Conservation (phyloP, 2,329 filamentous ascomycete species). For the Didymella pomorum region DNA sequence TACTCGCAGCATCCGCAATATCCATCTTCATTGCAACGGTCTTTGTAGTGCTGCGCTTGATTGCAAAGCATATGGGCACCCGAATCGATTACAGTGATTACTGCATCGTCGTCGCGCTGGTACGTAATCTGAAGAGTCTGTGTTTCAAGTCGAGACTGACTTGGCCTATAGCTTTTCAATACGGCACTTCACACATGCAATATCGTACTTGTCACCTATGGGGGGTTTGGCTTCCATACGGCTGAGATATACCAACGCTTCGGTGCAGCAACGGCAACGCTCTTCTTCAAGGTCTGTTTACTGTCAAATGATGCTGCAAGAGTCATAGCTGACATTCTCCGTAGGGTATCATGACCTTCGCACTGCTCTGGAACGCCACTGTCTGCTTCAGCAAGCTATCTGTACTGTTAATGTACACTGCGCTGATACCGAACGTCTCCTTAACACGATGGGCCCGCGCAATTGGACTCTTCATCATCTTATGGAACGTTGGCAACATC, state of each 20-base stretch:
- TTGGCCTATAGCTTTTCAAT: slow-evolving; percentile 27
- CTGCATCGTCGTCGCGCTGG: slow-evolving; percentile 23
- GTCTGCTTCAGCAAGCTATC: slow-evolving; percentile 33
- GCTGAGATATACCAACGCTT: slow-evolving; percentile 27
- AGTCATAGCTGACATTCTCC: neutral
- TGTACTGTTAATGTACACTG: slow-evolving; percentile 30
- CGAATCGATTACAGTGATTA: slow-evolving; percentile 28
- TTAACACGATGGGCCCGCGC: slow-evolving; percentile 17
- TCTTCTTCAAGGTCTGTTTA: slow-evolving; percentile 32
- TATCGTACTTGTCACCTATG: slow-evolving; percentile 23
- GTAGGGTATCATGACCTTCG: slow-evolving; percentile 31
- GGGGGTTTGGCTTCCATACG: slow-evolving; percentile 32
- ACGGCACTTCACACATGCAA: slow-evolving; percentile 27
- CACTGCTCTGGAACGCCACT: slow-evolving; percentile 32
- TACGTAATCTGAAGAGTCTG: neutral
- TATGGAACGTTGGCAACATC: slow-evolving; percentile 26
- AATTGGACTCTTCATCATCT: slow-evolving; percentile 23
- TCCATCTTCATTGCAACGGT: slow-evolving; percentile 21
- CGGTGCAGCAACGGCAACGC: slow-evolving; percentile 20
- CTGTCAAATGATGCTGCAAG: neutral
- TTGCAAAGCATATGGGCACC: slow-evolving; percentile 19
- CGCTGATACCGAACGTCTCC: slow-evolving; percentile 25
- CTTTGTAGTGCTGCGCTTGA: slow-evolving; percentile 20
- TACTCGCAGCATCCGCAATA: neutral
- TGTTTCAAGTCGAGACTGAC: neutral